Percentiles rank a stretch among this genome's conserved stretches.
These are phyloP conservation scores for Danielia oregonensis DNA, from an alignment of 805 yeast species.

Conservation along the genomic window DNA sequence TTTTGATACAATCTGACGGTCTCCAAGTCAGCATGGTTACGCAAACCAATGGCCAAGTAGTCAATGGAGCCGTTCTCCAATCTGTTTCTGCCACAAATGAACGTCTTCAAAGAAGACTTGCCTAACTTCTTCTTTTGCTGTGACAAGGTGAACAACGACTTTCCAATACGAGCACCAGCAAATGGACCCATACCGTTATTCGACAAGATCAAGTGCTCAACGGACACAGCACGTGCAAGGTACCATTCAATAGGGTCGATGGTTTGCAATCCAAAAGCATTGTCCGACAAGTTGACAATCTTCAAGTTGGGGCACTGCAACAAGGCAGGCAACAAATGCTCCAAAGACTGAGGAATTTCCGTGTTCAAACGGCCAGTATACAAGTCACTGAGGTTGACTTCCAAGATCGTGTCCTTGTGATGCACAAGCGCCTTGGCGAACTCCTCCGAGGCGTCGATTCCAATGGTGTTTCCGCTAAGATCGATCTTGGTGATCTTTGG, in stretches of 20 bases:
- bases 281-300: constrained; percentile 83
- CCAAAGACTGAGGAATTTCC: constrained; percentile 86
- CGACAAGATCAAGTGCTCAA: constrained; percentile 83
- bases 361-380: constrained; percentile 93
- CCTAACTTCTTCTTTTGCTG: constrained; percentile 53
- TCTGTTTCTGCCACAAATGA: constrained; percentile 96
- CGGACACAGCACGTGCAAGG: constrained; percentile 67
- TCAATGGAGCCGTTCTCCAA: constrained; percentile 91
- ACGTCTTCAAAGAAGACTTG: constrained; percentile 64
- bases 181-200: constrained; percentile 98
- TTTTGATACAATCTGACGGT: constrained; percentile 84
- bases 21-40: constrained; percentile 71
- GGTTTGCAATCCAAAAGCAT: constrained; percentile 95
- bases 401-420: constrained; percentile 48
- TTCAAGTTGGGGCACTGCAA: constrained; percentile 63
- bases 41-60: constrained; percentile 79
- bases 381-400: constrained; percentile 83
- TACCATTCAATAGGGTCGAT: constrained; percentile 84
- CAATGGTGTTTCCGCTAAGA: constrained; percentile 90
- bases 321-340: constrained; percentile 67
- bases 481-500: constrained; percentile 54
- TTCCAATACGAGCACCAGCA: constrained; percentile 93
- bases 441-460: constrained; percentile 79
- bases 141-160: constrained; percentile 71
- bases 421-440: constrained; percentile 55